Evolutionary conservation across 805 yeast genomes (phyloP), one percentile per base, ranked within the genome.

Genomic region (Wickerhamomyces ciferrii): DNA sequence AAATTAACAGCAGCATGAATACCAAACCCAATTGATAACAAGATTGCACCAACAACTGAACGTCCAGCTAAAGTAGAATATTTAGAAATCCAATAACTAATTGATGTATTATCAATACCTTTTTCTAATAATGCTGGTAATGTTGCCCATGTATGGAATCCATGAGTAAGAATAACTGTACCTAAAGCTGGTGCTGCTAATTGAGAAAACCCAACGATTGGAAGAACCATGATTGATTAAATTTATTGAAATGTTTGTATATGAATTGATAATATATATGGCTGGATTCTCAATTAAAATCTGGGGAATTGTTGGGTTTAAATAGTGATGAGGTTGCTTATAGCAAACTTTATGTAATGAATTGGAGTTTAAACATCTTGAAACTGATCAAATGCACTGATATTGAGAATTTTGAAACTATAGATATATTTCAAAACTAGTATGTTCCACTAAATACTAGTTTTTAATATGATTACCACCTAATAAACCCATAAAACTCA

Each of bases 171-270:
- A 19, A 51, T 43, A 19, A 46, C 54, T 1, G 53, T 43, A 11
- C 47, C 31, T 23, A 52, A 19, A 4, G 47, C 48, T 17, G 56
- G 59, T 1, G 59, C 52, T 19, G 52, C 54, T 18, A 48, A 42
- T 29, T 51, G 54, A 3, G 49, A 34, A 5, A 47, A 24, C 6
- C 57, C 54, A 13, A 53, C 47, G 27, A 52, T 10, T 20, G 39
- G 39, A 15, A 37, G 9, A n/a, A 5, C 2, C 39, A 37, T 37
- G 24, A n/a, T 31, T 15, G 35, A 31, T 31, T 15, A 9, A 4
- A 31, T n/a, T n/a, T n/a, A n/a, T n/a, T n/a, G n/a, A n/a, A n/a
- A n/a, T n/a, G n/a, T n/a, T n/a, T n/a, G n/a, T n/a, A n/a, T n/a
- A 15, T 15, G 35, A 29, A 7, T 36, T 19, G 14, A 19, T 37